Base-by-base conservation (phyloP, 1,284 basidiomycete species). In the Puccinia novopanici region DNA sequence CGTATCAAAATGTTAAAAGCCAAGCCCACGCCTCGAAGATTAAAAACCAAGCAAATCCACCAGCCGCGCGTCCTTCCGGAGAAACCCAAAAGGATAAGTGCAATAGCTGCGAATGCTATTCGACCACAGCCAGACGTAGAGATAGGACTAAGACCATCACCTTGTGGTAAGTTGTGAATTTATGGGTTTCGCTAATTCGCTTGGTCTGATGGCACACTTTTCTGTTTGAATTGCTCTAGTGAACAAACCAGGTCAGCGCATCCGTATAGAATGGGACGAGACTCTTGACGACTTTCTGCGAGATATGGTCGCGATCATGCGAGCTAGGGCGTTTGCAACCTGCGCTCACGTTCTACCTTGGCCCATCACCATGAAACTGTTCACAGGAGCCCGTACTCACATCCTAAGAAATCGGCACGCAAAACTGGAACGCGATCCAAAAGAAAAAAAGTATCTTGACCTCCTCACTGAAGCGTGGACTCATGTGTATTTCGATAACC, bases 391-490 rank as follows among this genome's bases (percentile, higher is more conserved):
- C 9, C 57, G 50, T 4, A 57, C 55, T 30, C 45, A 70, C 4
- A 54, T 74, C 8, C 27, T 80, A 5, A 80, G 72, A 40, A 80
- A 74, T 55, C 78, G 78, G 40, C 52, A 59, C 3, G 55, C 24
- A n/a, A 73, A 74, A 80, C 50, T 80, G 59, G 71, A 74, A 27
- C 71, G 71, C 30, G 71, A 74, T 50, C 70, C 70, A 9, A 55
- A 50, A 27, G 71, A 80, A 22, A 73, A 80, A n/a, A 74, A 63
- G 24, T 80, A 80, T 54, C 68, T 80, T 52, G 71, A 80, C 65
- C 71, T 80, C 52, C 52, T 80, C 22, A 67, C 78, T 15, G 78
- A 80, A 63, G 70, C 78, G 34, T 80, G 78, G 78, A 74, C 70
- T 19, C 71, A 80, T 67, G 15, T 80, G 13, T 80, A 80, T 48